Base-by-base conservation (phyloP, 176 grass and related monocot species). In the Tillandsia leiboldiana region DNA sequence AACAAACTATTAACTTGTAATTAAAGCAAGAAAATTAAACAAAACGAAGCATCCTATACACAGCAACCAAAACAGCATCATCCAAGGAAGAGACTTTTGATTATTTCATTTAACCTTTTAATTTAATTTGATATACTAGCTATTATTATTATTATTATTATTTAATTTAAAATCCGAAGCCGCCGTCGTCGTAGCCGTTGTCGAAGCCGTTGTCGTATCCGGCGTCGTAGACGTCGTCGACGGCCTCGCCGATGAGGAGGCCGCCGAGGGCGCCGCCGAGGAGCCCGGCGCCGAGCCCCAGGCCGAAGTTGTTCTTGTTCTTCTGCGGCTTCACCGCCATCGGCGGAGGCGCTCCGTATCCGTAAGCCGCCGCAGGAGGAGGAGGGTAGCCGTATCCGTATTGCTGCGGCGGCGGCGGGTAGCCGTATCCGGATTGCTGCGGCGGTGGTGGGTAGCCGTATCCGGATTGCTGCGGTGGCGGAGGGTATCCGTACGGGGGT, bases 201-300 rank as follows among this genome's bases (percentile, higher is more conserved):
- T 83, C 80, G 73, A 81, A 93, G 12, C 86, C 90, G 0, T 9
- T 84, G 57, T 85, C 82, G 18, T 83, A 90, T 3, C 91, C 90
- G 1, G 33, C 50, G 10, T 86, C 86, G 0, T 89, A 85, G 12
- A 11, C 10, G 22, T 67, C 42, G 53, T 73, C 75, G 61, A 47
- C 64, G 7, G 68, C 57, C 54, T 91, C 88, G 0, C 88, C 88
- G 17, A 96, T 68, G 26, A 96, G 71, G 11, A 91, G 73, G 7
- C 92, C 92, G 0, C 92, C 88, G 23, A 96, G 70, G 11, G 85
- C 88, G 33, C 88, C 88, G 3, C 88, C 84, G 22, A 91, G 80
- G 18, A 91, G 65, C 8, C 88, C 92, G 12, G 85, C 83, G 0
- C 85, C 83, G 8, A 96, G 78, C 10, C 88, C 88, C 66, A 88